A percentile compares a stretch with the other conserved stretches of the same genome.
Conservation (phyloP, 1,284 basidiomycete species). For the Austroboletus niveus region DNA sequence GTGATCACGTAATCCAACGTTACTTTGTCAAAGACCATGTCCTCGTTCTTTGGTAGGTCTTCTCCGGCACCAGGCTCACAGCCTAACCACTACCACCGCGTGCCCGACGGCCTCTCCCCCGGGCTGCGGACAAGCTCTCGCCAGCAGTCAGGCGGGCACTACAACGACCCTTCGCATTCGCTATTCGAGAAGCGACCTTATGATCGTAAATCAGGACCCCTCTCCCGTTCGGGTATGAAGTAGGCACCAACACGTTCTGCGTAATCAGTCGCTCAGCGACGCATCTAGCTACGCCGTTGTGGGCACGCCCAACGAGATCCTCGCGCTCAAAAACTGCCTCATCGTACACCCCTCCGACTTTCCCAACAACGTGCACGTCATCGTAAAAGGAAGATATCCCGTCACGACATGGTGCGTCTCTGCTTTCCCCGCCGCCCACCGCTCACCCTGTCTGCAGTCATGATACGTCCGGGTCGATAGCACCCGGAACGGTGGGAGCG, state of each 20-base stretch:
- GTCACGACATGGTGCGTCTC: constrained; percentile 67
- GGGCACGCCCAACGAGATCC: constrained; percentile 53
- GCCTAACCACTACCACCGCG: constrained; percentile 45
- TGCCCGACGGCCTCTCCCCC: constrained; percentile 36
- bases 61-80: constrained; percentile 41
- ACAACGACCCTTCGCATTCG: constrained; percentile 52
- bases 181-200: constrained; percentile 52
- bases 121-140: constrained; percentile 21
- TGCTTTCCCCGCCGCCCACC: background rate
- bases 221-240: constrained; percentile 41
- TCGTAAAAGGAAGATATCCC: constrained; percentile 68
- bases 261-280: background rate
- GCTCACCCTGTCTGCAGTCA: constrained; percentile 46
- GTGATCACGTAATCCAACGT: constrained; percentile 23
- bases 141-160: constrained; percentile 40
- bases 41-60: constrained; percentile 53
- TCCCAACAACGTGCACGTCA: constrained; percentile 65
- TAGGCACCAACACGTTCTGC: constrained; percentile 24
- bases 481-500: constrained; percentile 63
- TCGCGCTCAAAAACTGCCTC: constrained; percentile 82
- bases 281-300: constrained; percentile 55
- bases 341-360: constrained; percentile 81
- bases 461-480: constrained; percentile 70
- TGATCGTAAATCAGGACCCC: constrained; percentile 39
- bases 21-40: constrained; percentile 3